These are phyloP conservation scores for Heliamphora exappendiculata DNA, from an alignment of 148 eudicot genomes.

Conservation along the genomic window DNA sequence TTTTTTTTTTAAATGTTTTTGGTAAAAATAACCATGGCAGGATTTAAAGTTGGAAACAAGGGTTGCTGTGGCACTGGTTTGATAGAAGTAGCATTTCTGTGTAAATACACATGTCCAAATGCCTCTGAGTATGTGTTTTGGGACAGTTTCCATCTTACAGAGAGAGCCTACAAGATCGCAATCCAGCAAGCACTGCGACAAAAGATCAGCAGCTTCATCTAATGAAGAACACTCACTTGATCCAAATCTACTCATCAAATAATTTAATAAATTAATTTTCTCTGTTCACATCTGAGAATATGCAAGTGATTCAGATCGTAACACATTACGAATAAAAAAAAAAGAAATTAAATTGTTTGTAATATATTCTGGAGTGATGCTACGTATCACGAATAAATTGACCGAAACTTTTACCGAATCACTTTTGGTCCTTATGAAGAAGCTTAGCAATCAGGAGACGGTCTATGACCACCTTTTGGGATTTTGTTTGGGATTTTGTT, in stretches of 20 bases:
- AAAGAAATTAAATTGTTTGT: no score
- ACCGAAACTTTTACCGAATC: no score
- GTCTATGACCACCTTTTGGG: no score
- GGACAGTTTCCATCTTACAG: slow-evolving; percentile 59
- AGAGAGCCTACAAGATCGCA: slow-evolving; percentile 35
- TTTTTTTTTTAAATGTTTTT: neutral
- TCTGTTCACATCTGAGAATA: neutral
- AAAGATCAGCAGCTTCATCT: slow-evolving; percentile 13
- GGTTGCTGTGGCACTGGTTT: slow-evolving; percentile 76
- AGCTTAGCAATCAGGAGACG: no score
- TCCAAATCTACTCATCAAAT: no score
- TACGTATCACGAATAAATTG: no score
- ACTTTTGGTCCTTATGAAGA: no score
- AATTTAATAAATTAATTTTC: no score
- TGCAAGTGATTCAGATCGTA: no score
- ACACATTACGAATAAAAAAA: no score
- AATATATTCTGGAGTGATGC: no score
- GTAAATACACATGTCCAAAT: slow-evolving; percentile 32
- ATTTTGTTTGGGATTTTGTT: no score
- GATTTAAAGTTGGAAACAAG: slow-evolving; percentile 38
- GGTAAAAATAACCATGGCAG: slow-evolving; percentile 23
- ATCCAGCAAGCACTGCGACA: slow-evolving; percentile 11
- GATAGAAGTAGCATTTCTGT: slow-evolving; percentile 41
- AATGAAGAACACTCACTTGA: neutral
- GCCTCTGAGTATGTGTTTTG: slow-evolving; percentile 48